Evolutionary conservation across 2,329 filamentous ascomycete genomes (phyloP).

Genomic region (Chaetomium sp.): DNA sequence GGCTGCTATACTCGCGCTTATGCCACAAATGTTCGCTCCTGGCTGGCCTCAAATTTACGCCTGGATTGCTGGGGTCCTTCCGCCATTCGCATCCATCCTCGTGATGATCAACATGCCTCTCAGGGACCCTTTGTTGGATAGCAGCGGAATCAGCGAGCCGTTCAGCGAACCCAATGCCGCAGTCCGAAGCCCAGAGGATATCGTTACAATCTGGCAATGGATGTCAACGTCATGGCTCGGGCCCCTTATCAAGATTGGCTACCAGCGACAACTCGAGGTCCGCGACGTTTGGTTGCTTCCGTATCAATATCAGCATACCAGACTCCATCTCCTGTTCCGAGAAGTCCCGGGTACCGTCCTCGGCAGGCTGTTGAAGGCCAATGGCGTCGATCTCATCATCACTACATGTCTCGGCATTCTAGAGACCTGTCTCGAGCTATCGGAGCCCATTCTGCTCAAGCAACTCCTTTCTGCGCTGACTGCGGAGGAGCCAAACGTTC

Average conservation of each 20-base stretch:
- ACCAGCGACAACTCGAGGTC: slow-evolving; percentile 60
- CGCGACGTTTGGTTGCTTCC: slow-evolving; percentile 76
- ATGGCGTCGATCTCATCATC: slow-evolving; percentile 70
- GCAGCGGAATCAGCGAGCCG: slow-evolving; percentile 52
- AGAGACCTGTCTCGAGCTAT: slow-evolving; percentile 49
- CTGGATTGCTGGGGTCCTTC: slow-evolving; percentile 30
- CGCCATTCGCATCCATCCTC: slow-evolving; percentile 41
- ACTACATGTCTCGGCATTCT: slow-evolving; percentile 58
- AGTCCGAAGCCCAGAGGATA: slow-evolving; percentile 72
- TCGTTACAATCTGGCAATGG: slow-evolving; percentile 73
- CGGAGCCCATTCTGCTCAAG: slow-evolving; percentile 64
- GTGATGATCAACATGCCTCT: slow-evolving; percentile 64
- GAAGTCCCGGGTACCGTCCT: slow-evolving; percentile 68
- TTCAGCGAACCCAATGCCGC: slow-evolving; percentile 48
- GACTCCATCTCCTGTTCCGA: slow-evolving; percentile 68
- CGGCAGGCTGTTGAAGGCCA: slow-evolving; percentile 62
- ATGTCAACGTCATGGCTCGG: slow-evolving; percentile 79
- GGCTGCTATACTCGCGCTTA: slow-evolving; percentile 26
- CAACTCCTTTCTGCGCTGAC: slow-evolving; percentile 63
- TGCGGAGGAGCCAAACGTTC: slow-evolving; percentile 40
- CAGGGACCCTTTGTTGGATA: slow-evolving; percentile 50
- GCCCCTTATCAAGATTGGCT: slow-evolving; percentile 62
- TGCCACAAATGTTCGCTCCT: slow-evolving; percentile 27
- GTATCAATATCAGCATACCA: slow-evolving; percentile 73
- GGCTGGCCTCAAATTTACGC: slow-evolving; percentile 16